Percentiles rank a stretch among this genome's conserved stretches.
These are phyloP conservation scores for Entamoeba moshkovskii DNA, from an alignment of 208 protist genomes.

Conservation along the genomic window DNA sequence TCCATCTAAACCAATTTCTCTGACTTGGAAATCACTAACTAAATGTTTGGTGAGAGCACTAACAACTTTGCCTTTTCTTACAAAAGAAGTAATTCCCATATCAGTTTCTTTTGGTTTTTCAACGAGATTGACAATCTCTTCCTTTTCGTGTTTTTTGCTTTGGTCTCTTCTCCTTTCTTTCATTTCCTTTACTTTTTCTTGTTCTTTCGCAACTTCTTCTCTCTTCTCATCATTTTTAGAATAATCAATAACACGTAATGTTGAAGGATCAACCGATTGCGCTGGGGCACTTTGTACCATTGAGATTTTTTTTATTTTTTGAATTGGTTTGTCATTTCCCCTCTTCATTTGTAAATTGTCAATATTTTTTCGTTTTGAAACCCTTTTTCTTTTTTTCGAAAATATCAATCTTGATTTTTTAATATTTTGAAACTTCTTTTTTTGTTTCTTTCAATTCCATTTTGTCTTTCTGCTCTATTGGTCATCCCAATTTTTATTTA, in stretches of 20 bases:
- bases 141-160: no score
- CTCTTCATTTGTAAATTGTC: no score
- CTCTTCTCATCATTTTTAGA: neutral
- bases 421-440: no score
- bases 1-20: neutral
- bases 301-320: neutral
- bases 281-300: neutral
- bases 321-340: neutral
- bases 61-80: neutral
- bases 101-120: neutral
- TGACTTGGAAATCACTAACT: neutral
- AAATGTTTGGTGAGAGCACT: neutral
- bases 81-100: neutral
- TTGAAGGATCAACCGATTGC: neutral
- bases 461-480: no score
- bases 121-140: neutral
- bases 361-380: no score
- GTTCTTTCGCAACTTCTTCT: no score
- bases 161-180: no score
- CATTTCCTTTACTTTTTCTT: no score
- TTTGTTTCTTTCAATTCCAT: no score
- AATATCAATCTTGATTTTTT: no score
- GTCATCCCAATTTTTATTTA: no score
- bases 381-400: no score
- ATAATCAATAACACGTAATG: neutral